These are phyloP conservation scores for Corylus heterophylla DNA, from an alignment of 306 rosid species.

Conservation along the genomic window DNA sequence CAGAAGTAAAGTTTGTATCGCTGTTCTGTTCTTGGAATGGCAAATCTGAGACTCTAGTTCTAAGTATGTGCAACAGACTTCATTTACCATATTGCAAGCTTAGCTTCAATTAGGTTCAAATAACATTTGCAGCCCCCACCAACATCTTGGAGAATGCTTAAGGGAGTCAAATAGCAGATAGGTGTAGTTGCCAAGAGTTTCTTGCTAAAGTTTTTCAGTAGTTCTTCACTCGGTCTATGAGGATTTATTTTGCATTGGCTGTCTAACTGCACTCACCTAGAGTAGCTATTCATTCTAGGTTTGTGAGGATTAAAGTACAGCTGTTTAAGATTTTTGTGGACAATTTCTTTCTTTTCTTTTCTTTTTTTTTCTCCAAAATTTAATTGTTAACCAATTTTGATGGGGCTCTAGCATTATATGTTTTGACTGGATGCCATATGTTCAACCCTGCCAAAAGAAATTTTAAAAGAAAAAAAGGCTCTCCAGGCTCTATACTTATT, in stretches of 20 bases:
- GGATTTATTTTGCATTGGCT: no score
- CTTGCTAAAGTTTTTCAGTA: background rate
- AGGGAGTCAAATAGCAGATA: background rate
- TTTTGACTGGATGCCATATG: background rate
- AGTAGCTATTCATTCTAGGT: background rate
- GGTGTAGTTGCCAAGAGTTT: background rate
- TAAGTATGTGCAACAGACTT: background rate
- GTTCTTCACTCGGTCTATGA: no score
- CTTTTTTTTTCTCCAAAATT: background rate
- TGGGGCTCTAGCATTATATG: background rate
- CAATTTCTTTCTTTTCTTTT: background rate
- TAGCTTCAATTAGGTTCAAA: background rate
- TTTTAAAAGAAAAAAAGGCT: background rate
- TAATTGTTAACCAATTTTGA: background rate
- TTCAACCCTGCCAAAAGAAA: background rate
- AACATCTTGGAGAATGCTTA: background rate
- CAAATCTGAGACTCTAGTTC: background rate
- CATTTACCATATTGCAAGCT: background rate
- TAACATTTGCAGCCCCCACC: background rate
- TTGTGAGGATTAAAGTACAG: background rate
- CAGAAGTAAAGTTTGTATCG: background rate
- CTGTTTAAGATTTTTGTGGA: background rate
- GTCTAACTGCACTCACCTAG: no score
- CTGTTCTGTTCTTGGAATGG: background rate
- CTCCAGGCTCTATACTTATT: background rate